A percentile compares a stretch with the other conserved stretches of the same genome.
These are phyloP conservation scores for Dipodascopsis uninucleata DNA, from an alignment of 805 yeast species.

Conservation along the genomic window DNA sequence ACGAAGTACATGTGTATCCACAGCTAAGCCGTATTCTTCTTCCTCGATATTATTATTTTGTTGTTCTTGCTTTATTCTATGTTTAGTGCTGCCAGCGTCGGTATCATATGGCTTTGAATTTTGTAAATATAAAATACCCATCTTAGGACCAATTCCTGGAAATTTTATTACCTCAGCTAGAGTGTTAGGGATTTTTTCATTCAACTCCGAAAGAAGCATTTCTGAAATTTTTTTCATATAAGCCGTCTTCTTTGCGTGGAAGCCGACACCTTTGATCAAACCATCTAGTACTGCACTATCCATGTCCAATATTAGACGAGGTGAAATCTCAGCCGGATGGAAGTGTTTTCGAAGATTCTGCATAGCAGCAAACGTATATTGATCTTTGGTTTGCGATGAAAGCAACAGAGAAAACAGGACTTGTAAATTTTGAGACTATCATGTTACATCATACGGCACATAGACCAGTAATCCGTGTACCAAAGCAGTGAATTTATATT, in stretches of 20 bases:
- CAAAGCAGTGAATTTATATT: no score
- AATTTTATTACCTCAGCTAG: slow-evolving; percentile 58
- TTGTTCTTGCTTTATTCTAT: not conserved
- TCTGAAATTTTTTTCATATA: slow-evolving; percentile 62
- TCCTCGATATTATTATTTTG: not conserved
- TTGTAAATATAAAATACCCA: slow-evolving; percentile 81
- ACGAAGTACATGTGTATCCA: slow-evolving; percentile 86
- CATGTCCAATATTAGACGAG: slow-evolving; percentile 42
- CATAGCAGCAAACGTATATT: slow-evolving; percentile 74
- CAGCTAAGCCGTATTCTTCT: slow-evolving; percentile 70
- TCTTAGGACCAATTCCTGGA: slow-evolving; percentile 95
- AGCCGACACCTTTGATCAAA: slow-evolving; percentile 77
- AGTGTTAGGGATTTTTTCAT: slow-evolving; percentile 70
- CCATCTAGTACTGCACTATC: slow-evolving; percentile 40
- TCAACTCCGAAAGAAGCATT: slow-evolving; percentile 39
- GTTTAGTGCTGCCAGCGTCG: not conserved
- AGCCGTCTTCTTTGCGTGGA: slow-evolving; percentile 73
- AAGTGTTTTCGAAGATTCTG: slow-evolving; percentile 49
- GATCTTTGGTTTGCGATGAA: slow-evolving; percentile 90
- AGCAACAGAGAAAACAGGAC: slow-evolving; percentile 76
- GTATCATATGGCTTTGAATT: slow-evolving; percentile 44
- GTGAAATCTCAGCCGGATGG: slow-evolving; percentile 37
- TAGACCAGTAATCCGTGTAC: no score
- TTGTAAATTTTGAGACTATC: slow-evolving; percentile 57
- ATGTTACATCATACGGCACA: not conserved